Evolutionary conservation across 2,329 filamentous ascomycete genomes (phyloP).

Genomic region (Malbranchea cinnamomea): DNA sequence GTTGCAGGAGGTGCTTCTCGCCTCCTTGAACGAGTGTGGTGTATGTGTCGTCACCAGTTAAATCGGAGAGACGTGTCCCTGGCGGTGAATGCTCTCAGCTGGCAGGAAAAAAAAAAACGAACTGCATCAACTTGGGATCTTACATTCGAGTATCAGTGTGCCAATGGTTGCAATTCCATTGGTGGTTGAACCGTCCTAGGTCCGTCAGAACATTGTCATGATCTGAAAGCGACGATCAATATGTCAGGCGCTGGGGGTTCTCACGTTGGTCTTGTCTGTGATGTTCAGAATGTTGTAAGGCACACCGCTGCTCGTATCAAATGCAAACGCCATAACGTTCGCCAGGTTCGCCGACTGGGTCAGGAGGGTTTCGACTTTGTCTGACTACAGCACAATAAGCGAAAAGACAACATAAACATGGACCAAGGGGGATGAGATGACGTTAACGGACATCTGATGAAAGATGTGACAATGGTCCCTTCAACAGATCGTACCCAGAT

Average conservation of each 20-base stretch:
- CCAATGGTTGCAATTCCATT: constrained; percentile 67
- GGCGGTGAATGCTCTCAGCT: constrained; percentile 1
- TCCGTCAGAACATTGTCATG: constrained; percentile 7
- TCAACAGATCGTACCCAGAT: constrained; percentile 54
- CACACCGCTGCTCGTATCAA: constrained; percentile 60
- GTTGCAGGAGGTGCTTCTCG: constrained; percentile 54
- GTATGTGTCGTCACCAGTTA: constrained; percentile 55
- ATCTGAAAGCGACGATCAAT: background rate
- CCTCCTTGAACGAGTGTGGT: constrained; percentile 50
- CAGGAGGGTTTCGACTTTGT: constrained; percentile 33
- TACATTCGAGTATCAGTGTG: constrained; percentile 61
- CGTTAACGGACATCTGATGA: constrained; percentile 29
- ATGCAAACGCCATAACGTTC: constrained; percentile 60
- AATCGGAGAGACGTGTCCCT: constrained; percentile 48
- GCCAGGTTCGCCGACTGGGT: constrained; percentile 54
- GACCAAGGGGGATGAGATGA: background rate
- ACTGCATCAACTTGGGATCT: constrained; percentile 1
- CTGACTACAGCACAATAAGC: too few relatives aligned
- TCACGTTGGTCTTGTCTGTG: constrained; percentile 29
- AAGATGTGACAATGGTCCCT: constrained; percentile 44
- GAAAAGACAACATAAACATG: too few relatives aligned
- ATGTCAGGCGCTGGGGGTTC: too few relatives aligned
- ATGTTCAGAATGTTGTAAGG: constrained; percentile 56
- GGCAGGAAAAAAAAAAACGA: background rate
- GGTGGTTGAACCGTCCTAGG: constrained; percentile 33